Evolutionary conservation across 129 eudicot genomes (phyloP).

Genomic region (Centaurea solstitialis): DNA sequence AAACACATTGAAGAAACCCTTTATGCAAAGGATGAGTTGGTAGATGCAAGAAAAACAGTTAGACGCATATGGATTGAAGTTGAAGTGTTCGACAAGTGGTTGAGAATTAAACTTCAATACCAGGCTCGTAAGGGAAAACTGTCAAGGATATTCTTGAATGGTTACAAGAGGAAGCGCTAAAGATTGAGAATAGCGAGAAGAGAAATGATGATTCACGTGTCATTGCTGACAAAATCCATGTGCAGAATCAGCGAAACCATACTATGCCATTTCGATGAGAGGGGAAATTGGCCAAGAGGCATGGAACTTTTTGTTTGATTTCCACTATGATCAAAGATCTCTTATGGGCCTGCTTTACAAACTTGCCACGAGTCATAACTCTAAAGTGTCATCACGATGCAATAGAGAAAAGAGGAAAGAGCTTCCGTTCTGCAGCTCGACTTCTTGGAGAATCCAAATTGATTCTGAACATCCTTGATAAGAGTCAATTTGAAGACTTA

Average conservation of each 20-base stretch:
- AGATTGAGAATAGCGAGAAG: not conserved
- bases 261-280: not conserved
- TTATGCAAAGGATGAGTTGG: not conserved
- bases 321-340: too few species aligned
- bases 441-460: not conserved
- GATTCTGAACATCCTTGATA: slow-evolving; percentile 18
- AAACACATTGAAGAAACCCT: slow-evolving; percentile 21
- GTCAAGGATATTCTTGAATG: not conserved
- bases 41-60: slow-evolving; percentile 28
- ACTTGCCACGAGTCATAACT: too few species aligned
- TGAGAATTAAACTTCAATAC: slow-evolving; percentile 21
- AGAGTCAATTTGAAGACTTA: not conserved
- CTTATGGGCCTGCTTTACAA: too few species aligned
- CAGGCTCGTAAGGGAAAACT: slow-evolving; percentile 21
- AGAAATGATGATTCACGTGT: slow-evolving; percentile 5
- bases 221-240: not conserved
- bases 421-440: too few species aligned
- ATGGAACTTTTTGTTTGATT: slow-evolving; percentile 13
- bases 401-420: too few species aligned
- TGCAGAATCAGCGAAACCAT: slow-evolving; percentile 10
- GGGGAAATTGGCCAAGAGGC: too few species aligned
- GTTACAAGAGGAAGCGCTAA: slow-evolving; percentile 14
- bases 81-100: not conserved
- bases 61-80: slow-evolving; percentile 24
- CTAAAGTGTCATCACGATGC: too few species aligned